Percentiles rank a stretch among this genome's conserved stretches.
phyloP scores from a whole-genome alignment of 129 eudicot species.

The Dittrichia graveolens region DNA sequence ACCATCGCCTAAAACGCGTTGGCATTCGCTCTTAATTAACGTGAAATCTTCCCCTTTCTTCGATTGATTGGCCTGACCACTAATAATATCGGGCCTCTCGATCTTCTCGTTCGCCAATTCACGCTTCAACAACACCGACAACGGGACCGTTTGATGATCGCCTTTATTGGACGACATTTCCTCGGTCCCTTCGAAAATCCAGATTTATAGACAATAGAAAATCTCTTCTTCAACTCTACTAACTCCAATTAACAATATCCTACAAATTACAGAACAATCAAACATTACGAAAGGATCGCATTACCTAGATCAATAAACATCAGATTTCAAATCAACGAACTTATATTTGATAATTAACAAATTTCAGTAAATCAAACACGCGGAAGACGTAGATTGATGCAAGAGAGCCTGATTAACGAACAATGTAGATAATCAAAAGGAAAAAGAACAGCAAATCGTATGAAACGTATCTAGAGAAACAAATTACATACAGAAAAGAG shows the following conservation, averaged over 20 bases:
- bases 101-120: conserved; percentile 88
- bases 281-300: conserved; percentile 10
- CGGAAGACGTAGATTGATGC: not conserved
- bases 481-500: conserved; percentile 20
- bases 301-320: not conserved
- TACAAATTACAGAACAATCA: conserved; percentile 8
- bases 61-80: conserved; percentile 84
- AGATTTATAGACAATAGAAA: conserved; percentile 25
- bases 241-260: conserved; percentile 18
- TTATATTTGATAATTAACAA: not conserved
- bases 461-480: conserved; percentile 11
- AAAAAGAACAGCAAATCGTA: not conserved
- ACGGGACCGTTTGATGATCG: conserved; percentile 89
- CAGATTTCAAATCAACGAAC: conserved; percentile 18
- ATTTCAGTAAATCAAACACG: conserved; percentile 8
- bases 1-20: conserved; percentile 78
- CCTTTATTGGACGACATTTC: conserved; percentile 69
- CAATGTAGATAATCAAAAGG: conserved; percentile 26
- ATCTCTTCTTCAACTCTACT: conserved; percentile 8
- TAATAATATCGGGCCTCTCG: conserved; percentile 69
- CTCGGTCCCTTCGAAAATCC: conserved; percentile 30
- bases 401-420: not conserved
- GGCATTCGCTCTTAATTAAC: conserved; percentile 77
- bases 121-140: conserved; percentile 82
- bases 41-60: conserved; percentile 97